Conservation (phyloP, 768 basidiomycete species). For the Dacryopinax primogenitus region DNA sequence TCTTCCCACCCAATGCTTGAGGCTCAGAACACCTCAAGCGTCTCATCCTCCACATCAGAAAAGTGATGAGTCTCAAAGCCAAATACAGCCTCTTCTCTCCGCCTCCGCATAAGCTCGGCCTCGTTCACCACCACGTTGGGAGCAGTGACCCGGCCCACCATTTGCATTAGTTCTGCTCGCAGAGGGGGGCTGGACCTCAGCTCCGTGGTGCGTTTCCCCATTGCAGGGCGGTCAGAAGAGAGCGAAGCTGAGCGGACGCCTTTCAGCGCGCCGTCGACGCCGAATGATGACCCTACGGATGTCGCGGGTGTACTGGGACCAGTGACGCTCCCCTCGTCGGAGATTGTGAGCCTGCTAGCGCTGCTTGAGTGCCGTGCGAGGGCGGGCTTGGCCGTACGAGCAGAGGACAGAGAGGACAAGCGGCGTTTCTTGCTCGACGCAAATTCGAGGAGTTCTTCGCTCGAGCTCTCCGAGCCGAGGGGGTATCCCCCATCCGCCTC, state of each 20-base stretch:
- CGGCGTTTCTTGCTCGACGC: slow-evolving; percentile 41
- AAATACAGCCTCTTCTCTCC: slow-evolving; percentile 32
- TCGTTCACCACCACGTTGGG: slow-evolving; percentile 68
- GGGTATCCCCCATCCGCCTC: slow-evolving; percentile 15
- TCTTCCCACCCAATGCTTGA: neutral
- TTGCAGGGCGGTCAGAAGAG: slow-evolving; percentile 8
- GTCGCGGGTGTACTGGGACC: neutral
- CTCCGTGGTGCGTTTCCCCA: neutral
- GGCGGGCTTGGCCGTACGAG: neutral
- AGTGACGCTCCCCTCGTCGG: neutral
- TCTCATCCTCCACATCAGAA: neutral
- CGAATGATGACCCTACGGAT: neutral
- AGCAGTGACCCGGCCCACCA: slow-evolving; percentile 62
- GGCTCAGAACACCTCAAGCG: neutral
- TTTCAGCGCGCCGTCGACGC: slow-evolving; percentile 16
- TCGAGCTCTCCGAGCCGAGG: slow-evolving; percentile 34
- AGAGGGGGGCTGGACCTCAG: slow-evolving; percentile 12
- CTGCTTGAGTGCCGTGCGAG: neutral
- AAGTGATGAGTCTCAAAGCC: slow-evolving; percentile 23
- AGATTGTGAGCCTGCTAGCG: neutral
- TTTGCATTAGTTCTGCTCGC: slow-evolving; percentile 28
- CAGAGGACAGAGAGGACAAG: slow-evolving; percentile 14
- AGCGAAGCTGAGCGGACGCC: slow-evolving; percentile 21
- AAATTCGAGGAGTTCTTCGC: slow-evolving; percentile 61
- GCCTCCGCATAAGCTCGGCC: slow-evolving; percentile 47